Percentiles rank a stretch among this genome's conserved stretches.
Conservation (phyloP, 768 basidiomycete genomes). For the Auriscalpium orientale region DNA sequence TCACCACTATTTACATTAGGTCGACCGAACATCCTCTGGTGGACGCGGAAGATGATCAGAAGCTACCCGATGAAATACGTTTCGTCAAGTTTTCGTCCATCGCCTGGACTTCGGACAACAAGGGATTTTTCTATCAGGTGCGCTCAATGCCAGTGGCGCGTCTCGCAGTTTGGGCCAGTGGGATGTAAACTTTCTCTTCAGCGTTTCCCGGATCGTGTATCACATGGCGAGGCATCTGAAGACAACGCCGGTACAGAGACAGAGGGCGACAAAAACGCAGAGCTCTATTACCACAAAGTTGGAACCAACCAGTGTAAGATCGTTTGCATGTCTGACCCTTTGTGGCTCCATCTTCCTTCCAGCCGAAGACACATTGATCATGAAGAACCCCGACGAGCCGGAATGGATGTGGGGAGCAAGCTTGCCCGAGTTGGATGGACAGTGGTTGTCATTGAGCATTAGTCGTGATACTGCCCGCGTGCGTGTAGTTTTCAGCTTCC, state of each 20-base stretch:
- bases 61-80: conserved; percentile 59
- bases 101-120: conserved; percentile 70
- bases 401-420: conserved; percentile 56
- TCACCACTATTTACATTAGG: conserved; percentile 61
- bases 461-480: conserved; percentile 59
- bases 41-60: conserved; percentile 35
- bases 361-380: conserved; percentile 65
- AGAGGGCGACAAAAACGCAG: conserved; percentile 55
- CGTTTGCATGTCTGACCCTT: background rate
- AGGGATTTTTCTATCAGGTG: conserved; percentile 81
- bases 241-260: conserved; percentile 54
- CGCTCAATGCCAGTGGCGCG: conserved; percentile 5
- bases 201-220: conserved; percentile 50
- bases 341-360: background rate
- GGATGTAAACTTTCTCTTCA: conserved; percentile 11
- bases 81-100: conserved; percentile 73
- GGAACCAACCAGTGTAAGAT: conserved; percentile 61
- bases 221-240: conserved; percentile 37
- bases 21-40: conserved; percentile 52
- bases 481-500: conserved; percentile 4
- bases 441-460: conserved; percentile 50
- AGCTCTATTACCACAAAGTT: conserved; percentile 69
- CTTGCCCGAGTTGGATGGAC: conserved; percentile 54
- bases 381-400: conserved; percentile 56
- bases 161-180: background rate